phyloP scores from a whole-genome alignment of 805 yeast species.

The Wickerhamomyces bisporus region DNA sequence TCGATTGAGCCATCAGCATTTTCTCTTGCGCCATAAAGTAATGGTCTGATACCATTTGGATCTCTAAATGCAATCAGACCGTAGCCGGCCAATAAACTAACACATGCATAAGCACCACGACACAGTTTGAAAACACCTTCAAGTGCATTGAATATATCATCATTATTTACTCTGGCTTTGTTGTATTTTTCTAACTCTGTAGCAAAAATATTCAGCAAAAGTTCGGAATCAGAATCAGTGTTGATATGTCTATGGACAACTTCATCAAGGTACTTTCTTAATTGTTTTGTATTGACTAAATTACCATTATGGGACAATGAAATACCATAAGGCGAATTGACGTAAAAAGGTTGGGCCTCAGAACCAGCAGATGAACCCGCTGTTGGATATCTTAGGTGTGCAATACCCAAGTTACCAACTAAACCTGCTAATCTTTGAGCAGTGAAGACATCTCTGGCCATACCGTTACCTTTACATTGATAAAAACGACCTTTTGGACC shows the following conservation, averaged over 20 bases:
- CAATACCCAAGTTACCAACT: conserved; percentile 92
- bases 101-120: conserved; percentile 97
- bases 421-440: conserved; percentile 70
- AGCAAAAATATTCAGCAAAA: conserved; percentile 85
- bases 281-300: conserved; percentile 77
- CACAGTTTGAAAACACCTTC: conserved; percentile 74
- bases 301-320: conserved; percentile 92
- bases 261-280: conserved; percentile 80
- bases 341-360: conserved; percentile 98
- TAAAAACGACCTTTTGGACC: conserved; percentile 89
- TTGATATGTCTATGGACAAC: conserved; percentile 95
- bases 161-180: conserved; percentile 88
- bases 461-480: conserved; percentile 98
- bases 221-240: conserved; percentile 94
- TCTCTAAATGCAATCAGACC: conserved; percentile 95
- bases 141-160: conserved; percentile 82
- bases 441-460: conserved; percentile 97
- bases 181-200: conserved; percentile 85
- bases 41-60: conserved; percentile 94
- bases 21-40: conserved; percentile 76
- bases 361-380: conserved; percentile 95
- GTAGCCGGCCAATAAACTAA: conserved; percentile 92
- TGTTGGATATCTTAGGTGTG: conserved; percentile 93
- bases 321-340: conserved; percentile 94
- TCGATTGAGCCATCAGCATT: conserved; percentile 68